Conservation (phyloP, 805 yeast genomes). For the Cyberlindnera bimundalis region DNA sequence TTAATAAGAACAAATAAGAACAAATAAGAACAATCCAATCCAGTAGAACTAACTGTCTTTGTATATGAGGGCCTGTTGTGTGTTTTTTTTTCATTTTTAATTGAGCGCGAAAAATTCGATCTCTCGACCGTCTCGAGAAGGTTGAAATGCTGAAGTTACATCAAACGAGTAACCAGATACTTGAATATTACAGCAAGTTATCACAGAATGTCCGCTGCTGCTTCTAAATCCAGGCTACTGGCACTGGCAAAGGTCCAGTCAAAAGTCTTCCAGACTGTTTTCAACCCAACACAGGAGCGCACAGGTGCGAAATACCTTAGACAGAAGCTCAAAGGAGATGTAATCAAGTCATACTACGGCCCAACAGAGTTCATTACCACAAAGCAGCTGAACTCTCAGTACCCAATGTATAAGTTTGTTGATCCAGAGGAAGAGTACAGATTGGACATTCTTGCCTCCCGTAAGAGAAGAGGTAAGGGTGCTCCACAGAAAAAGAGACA, state of each 20-base stretch:
- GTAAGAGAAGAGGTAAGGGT: slow-evolving; percentile 86
- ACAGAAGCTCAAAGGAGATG: slow-evolving; percentile 68
- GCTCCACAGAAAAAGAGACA: slow-evolving; percentile 75
- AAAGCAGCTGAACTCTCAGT: slow-evolving; percentile 53
- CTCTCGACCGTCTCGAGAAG: not conserved
- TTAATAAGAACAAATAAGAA: too few relatives aligned
- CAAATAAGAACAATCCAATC: too few relatives aligned
- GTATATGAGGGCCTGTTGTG: too few relatives aligned
- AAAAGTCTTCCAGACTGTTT: slow-evolving; percentile 57
- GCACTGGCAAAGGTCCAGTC: slow-evolving; percentile 60
- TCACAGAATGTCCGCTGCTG: slow-evolving; percentile 29
- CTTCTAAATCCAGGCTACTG: slow-evolving; percentile 43
- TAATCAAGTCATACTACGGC: slow-evolving; percentile 70
- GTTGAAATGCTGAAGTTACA: too few relatives aligned
- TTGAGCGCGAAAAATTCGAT: slow-evolving; percentile 1
- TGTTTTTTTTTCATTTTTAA: not conserved
- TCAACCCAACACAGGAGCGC: slow-evolving; percentile 64
- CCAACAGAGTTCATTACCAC: slow-evolving; percentile 65
- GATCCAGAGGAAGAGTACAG: slow-evolving; percentile 72
- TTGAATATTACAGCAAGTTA: too few relatives aligned
- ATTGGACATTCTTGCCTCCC: slow-evolving; percentile 36
- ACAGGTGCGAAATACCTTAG: slow-evolving; percentile 72
- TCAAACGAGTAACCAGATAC: too few relatives aligned
- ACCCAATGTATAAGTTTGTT: slow-evolving; percentile 45
- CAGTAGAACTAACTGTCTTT: too few relatives aligned